Evolutionary conservation across 129 eudicot genomes (phyloP).

Genomic region (Daucus carota): DNA sequence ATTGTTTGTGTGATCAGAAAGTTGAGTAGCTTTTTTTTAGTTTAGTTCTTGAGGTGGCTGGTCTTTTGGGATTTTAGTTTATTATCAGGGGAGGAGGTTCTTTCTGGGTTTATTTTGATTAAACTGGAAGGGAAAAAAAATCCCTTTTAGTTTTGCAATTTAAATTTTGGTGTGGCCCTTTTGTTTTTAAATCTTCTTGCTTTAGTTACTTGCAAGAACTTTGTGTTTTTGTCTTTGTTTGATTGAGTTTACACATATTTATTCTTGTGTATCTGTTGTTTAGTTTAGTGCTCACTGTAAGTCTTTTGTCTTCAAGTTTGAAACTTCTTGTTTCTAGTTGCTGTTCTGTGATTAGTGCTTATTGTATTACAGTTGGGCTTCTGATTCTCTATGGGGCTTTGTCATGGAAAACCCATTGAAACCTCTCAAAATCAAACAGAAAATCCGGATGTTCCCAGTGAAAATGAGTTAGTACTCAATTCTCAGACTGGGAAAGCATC

Average conservation of each 20-base stretch:
- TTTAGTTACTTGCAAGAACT: slow-evolving; percentile 9
- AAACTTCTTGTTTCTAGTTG: neutral
- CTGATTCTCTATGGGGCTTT: slow-evolving; percentile 86
- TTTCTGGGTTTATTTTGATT: slow-evolving; percentile 34
- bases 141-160: slow-evolving; percentile 13
- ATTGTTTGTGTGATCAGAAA: slow-evolving; percentile 51
- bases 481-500: slow-evolving; percentile 59
- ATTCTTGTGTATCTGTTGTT: slow-evolving; percentile 14
- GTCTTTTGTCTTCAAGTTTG: neutral
- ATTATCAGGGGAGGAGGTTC: slow-evolving; percentile 13
- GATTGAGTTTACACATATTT: slow-evolving; percentile 20
- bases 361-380: slow-evolving; percentile 22
- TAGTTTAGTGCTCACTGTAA: slow-evolving; percentile 19
- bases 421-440: slow-evolving; percentile 47
- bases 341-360: slow-evolving; percentile 7
- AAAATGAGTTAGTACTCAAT: slow-evolving; percentile 39
- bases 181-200: neutral
- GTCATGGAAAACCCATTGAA: slow-evolving; percentile 92
- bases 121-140: slow-evolving; percentile 9
- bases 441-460: slow-evolving; percentile 33
- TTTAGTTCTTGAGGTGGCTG: slow-evolving; percentile 4
- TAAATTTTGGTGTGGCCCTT: slow-evolving; percentile 11
- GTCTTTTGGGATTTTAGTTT: slow-evolving; percentile 19
- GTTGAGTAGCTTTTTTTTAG: slow-evolving; percentile 23
- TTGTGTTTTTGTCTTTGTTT: neutral